These are phyloP conservation scores for Acaromyces ingoldii DNA, from an alignment of 1,284 basidiomycete genomes.

Conservation along the genomic window DNA sequence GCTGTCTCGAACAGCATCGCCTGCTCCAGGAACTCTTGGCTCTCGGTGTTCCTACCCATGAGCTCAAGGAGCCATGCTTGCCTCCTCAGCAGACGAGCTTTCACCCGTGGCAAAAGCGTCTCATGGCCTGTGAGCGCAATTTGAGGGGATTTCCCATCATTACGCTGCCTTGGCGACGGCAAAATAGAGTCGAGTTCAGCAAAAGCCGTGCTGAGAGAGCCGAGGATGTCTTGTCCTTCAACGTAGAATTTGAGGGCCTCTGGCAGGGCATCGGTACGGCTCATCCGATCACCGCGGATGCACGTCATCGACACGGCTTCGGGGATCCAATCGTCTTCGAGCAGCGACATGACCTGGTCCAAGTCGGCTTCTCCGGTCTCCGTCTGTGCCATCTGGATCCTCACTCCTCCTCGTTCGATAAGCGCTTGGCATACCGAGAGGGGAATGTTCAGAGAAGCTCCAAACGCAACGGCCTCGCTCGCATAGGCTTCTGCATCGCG, in stretches of 20 bases:
- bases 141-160: neutral
- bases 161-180: constrained; percentile 9
- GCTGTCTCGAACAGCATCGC: constrained; percentile 14
- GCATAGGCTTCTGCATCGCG: constrained; percentile 40
- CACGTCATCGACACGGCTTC: constrained; percentile 24
- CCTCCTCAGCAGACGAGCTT: constrained; percentile 23
- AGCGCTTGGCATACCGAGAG: constrained; percentile 22
- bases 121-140: too few species aligned
- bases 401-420: constrained; percentile 27
- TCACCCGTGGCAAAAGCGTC: constrained; percentile 24
- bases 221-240: constrained; percentile 23
- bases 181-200: constrained; percentile 17
- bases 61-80: constrained; percentile 35
- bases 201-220: constrained; percentile 19
- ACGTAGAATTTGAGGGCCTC: constrained; percentile 25
- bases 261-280: constrained; percentile 16
- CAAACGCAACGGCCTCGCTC: constrained; percentile 35
- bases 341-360: constrained; percentile 18
- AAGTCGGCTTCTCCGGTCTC: constrained; percentile 29
- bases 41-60: constrained; percentile 13
- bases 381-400: constrained; percentile 19
- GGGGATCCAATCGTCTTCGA: constrained; percentile 23
- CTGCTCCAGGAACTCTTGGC: constrained; percentile 21
- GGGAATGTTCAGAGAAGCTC: constrained; percentile 18
- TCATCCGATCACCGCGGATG: constrained; percentile 30